Conservation (phyloP, 768 basidiomycete genomes). For the Candolleomyces eurysporus region DNA sequence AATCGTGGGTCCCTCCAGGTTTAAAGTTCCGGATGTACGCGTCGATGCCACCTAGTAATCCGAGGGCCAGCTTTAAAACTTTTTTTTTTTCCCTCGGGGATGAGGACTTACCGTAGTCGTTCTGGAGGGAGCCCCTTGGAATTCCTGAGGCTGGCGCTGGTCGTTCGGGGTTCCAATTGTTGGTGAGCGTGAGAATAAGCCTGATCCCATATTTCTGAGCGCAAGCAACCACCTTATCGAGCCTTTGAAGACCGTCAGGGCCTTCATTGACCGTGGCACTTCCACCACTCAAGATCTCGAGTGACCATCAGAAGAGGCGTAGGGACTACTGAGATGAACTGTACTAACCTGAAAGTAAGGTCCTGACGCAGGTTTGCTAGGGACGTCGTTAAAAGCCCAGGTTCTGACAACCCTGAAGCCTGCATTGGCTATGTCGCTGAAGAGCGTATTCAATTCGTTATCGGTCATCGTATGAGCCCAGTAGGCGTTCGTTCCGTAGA, state of each 20-base stretch:
- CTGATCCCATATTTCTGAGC: slow-evolving; percentile 19
- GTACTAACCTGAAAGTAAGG: slow-evolving; percentile 18
- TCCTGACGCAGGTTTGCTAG: slow-evolving; percentile 15
- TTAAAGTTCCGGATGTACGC: slow-evolving; percentile 30
- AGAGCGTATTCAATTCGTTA: no score
- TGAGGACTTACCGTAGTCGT: slow-evolving; percentile 21
- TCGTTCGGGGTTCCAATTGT: slow-evolving; percentile 23
- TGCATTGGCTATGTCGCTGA: no score
- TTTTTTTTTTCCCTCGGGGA: not conserved
- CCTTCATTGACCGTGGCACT: slow-evolving; percentile 17
- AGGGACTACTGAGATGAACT: no score
- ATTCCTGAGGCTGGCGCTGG: slow-evolving; percentile 7
- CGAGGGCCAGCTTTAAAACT: no score
- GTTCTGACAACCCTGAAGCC: no score
- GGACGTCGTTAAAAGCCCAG: slow-evolving; percentile 14
- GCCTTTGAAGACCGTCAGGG: slow-evolving; percentile 16
- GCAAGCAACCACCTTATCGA: slow-evolving; percentile 15
- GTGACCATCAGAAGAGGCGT: not conserved
- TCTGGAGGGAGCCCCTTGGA: slow-evolving; percentile 27
- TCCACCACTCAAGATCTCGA: slow-evolving; percentile 13
- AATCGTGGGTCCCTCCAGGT: slow-evolving; percentile 29
- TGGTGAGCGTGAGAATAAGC: slow-evolving; percentile 18
- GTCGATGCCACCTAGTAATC: slow-evolving; percentile 34
- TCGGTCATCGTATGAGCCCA: no score
- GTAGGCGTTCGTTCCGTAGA: no score